Base-by-base conservation (phyloP, 2,329 filamentous ascomycete species). In the Periconia sp. region DNA sequence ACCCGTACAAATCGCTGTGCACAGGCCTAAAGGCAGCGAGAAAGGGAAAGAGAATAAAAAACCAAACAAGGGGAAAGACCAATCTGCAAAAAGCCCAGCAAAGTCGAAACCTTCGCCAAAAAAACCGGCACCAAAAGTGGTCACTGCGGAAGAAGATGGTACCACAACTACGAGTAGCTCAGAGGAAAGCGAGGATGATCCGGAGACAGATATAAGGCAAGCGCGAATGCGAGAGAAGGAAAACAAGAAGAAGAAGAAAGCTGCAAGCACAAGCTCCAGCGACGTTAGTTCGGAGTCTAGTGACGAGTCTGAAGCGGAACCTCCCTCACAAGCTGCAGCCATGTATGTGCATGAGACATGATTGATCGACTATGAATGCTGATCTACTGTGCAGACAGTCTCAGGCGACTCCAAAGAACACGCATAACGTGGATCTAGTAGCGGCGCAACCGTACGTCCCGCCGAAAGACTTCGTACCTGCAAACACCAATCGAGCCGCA, bases 401-500 rank as follows among this genome's bases (percentile, higher is more conserved):
- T 15, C 49, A 41, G 50, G 18, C 62, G 14, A 20, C 55, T 19
- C 58, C 59, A 51, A 42, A 62, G 7, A 65, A 63, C 45, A 55
- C 63, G 3, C 65, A 71, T 35, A 64, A 64, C 11, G 68, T 70
- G 17, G 62, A 71, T 23, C 63, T 72, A 40, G 67, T 64, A 42
- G 70, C 76, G 18, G 71, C 75, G 6, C 61, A 65, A 30, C 58
- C 68, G 13, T 76, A 68, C 49, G 59, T 66, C 47, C 73, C 74
- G 19, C 74, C 74, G 51, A 62, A 68, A 69, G 78, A 80, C 44
- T 82, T 82, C 80, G 76, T 59, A 63, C 74, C 59, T 68, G 76
- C 66, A 71, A 80, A 61, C 75, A 82, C 65, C 73, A 84, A 54
- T 70, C 80, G 61, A 17, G 64, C 63, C 30, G 59, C 69, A 7